A percentile compares a stretch with the other conserved stretches of the same genome.
Evolutionary conservation across 495 filamentous ascomycete species (phyloP).

Genomic region (Filosporella fistucella): DNA sequence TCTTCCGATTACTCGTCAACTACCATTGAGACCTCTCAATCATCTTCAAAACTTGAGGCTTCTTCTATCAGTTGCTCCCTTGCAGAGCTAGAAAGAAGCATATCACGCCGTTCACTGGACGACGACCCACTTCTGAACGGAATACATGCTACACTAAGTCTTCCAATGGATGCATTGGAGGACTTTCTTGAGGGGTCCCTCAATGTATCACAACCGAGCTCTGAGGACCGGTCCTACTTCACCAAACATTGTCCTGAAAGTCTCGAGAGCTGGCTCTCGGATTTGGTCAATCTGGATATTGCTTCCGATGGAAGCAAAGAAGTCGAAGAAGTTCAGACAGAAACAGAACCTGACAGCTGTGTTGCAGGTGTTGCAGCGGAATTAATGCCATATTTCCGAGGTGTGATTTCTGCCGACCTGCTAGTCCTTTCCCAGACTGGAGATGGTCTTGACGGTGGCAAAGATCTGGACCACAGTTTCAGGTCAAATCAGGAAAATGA

Average conservation of each 20-base stretch:
- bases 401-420: neutral
- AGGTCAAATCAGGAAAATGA: neutral
- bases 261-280: neutral
- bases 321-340: neutral
- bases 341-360: neutral
- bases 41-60: neutral
- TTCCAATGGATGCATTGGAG: neutral
- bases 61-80: neutral
- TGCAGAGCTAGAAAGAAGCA: neutral
- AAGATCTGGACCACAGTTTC: neutral
- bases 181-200: neutral
- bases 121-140: neutral
- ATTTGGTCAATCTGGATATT: neutral
- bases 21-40: neutral
- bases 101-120: neutral
- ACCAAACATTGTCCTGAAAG: neutral
- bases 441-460: neutral
- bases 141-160: neutral
- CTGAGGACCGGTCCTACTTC: neutral
- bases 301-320: neutral
- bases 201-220: neutral
- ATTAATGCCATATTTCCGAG: neutral
- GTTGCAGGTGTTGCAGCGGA: neutral
- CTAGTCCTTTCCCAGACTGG: neutral
- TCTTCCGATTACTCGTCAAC: neutral